A percentile compares a stretch with the other conserved stretches of the same genome.
Evolutionary conservation across 1,139 yeast genomes (phyloP).

Genomic region (Scheffersomyces cryptocercus): DNA sequence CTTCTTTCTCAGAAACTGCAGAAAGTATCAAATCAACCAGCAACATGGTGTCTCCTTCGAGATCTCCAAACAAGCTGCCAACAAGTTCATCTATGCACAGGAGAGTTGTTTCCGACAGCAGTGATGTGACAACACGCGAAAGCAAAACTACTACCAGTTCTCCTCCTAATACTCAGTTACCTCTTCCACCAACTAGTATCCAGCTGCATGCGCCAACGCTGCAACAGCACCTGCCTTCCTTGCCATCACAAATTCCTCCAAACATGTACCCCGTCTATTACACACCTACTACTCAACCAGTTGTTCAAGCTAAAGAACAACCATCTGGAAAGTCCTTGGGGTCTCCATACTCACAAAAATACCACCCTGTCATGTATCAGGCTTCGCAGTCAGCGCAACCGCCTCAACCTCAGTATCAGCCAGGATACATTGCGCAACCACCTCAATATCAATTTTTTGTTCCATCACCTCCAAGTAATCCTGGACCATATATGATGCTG

Average conservation of each 20-base stretch:
- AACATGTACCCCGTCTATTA: slow-evolving; percentile 29
- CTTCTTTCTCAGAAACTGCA: slow-evolving; percentile 30
- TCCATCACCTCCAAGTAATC: slow-evolving; percentile 19
- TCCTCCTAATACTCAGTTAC: slow-evolving; percentile 16
- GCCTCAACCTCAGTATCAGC: slow-evolving; percentile 7
- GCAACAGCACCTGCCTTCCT: slow-evolving; percentile 16
- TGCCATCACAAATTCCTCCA: slow-evolving; percentile 16
- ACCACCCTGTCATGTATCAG: slow-evolving; percentile 19
- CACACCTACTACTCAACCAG: slow-evolving; percentile 10
- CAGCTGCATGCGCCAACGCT: slow-evolving; percentile 12
- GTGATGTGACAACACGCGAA: slow-evolving; percentile 16
- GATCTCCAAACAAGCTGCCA: slow-evolving; percentile 39
- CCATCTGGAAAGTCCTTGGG: slow-evolving; percentile 20
- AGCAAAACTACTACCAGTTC: slow-evolving; percentile 8
- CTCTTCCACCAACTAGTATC: slow-evolving; percentile 15
- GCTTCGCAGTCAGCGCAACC: slow-evolving; percentile 8
- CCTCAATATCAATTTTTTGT: slow-evolving; percentile 30
- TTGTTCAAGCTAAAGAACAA: slow-evolving; percentile 1
- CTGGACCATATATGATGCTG: slow-evolving; percentile 8
- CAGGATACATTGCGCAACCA: slow-evolving; percentile 16
- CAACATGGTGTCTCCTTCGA: slow-evolving; percentile 27
- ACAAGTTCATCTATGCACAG: slow-evolving; percentile 17
- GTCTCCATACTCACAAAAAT: slow-evolving; percentile 39
- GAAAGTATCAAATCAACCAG: slow-evolving; percentile 22
- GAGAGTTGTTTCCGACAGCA: slow-evolving; percentile 29